Base-by-base conservation (phyloP, 257 asterid genomes). In the Gentiana macrophylla region DNA sequence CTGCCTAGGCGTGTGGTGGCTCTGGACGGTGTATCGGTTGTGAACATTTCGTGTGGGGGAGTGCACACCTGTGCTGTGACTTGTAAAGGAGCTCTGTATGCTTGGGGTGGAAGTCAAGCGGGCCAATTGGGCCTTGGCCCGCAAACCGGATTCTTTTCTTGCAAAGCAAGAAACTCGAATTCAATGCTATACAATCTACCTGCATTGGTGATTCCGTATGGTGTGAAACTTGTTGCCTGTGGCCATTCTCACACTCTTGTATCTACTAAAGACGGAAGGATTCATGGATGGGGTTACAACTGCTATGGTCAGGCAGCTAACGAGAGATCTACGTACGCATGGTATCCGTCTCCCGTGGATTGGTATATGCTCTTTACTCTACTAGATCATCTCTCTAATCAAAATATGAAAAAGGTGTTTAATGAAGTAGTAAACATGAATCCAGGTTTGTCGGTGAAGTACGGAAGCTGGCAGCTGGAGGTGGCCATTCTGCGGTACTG, bases 101-200 rank as follows among this genome's bases (percentile, higher is more conserved):
- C 94, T 61, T 92, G 99, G 95, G 97, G 97, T 10, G 95, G 98
- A 50, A 80, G 95, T 64, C 97, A 85, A 62, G 79, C 77, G 3
- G 99, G 99, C 58, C 99, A 88, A 68, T 72, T 92, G 54, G 99
- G 99, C 60, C 84, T 92, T 13, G 99, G 99, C 33, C 97, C 95
- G 8, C 82, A 73, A 47, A 75, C 56, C 8, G 94, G 86, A 55
- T 73, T 80, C 69, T 80, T 88, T 64, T 81, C 84, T 1, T 82
- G 92, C 71, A 56, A 52, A 4, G 56, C 78, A 24, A 74, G 72
- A 63, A 83, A 74, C 49, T 78, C 99, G 2, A 92, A 78, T 46
- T 63, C 47, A 77, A 79, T 88, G 88, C 93, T 85, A 59, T 86
- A 85, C n/a, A 92, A 88, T 73, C 65, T 85, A 55, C 99, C 99